phyloP scores from a whole-genome alignment of 2,329 filamentous ascomycete genomes.

The Colletotrichum liriopes region DNA sequence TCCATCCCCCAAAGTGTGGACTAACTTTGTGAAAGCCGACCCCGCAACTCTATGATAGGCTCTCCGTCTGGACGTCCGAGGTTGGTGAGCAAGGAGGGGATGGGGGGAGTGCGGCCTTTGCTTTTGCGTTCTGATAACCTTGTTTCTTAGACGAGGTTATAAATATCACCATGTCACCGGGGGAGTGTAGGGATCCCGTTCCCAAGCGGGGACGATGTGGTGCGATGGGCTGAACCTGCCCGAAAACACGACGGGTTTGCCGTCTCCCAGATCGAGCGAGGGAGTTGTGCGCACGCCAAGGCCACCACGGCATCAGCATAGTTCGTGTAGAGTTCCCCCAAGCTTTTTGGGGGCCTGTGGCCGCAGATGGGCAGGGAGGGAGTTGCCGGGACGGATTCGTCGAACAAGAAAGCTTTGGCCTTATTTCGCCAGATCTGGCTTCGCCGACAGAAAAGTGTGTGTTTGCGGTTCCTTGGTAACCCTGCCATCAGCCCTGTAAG shows the following conservation, averaged over 20 bases:
- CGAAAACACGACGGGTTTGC: neutral
- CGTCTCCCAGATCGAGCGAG: neutral
- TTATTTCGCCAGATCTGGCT: slow-evolving; percentile 3
- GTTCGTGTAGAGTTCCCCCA: neutral
- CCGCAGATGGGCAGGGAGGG: neutral
- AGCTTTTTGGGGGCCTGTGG: neutral
- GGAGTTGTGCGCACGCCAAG: neutral
- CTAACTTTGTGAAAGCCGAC: neutral
- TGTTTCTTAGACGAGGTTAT: slow-evolving; percentile 3
- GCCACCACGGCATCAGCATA: neutral
- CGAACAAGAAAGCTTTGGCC: slow-evolving; percentile 3
- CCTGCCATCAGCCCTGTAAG: slow-evolving; percentile 19
- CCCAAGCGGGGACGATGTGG: neutral
- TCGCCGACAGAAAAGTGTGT: slow-evolving; percentile 1
- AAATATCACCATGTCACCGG: slow-evolving; percentile 12
- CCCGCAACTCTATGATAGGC: neutral
- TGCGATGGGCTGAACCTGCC: neutral
- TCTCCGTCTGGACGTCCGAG: slow-evolving; percentile 1
- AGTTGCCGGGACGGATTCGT: neutral
- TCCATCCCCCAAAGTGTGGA: neutral
- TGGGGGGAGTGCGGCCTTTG: neutral
- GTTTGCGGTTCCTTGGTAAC: neutral
- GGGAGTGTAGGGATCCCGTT: neutral
- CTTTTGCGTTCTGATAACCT: neutral
- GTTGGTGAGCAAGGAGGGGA: neutral